Evolutionary conservation across 1,139 yeast species (phyloP).

Genomic region (Yamadazyma sp.): DNA sequence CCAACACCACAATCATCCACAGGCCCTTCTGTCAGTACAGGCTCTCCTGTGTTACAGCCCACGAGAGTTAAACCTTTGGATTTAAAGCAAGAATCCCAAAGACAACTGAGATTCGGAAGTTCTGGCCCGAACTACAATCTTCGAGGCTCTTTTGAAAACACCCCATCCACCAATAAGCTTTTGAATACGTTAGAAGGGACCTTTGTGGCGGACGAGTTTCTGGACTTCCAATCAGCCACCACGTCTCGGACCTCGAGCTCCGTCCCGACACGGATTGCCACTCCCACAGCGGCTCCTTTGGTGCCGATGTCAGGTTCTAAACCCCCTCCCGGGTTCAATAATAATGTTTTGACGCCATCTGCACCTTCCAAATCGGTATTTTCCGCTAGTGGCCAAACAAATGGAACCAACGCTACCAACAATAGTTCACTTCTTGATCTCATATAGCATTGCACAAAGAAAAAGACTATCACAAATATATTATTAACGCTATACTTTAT

Average conservation of each 20-base stretch:
- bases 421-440: constrained; percentile 10
- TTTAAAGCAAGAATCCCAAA: constrained; percentile 5
- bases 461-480: neutral
- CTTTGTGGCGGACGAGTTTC: constrained; percentile 13
- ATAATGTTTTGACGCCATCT: constrained; percentile 12
- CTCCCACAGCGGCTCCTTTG: constrained; percentile 3
- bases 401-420: neutral
- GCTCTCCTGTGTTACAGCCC: constrained; percentile 14
- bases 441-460: constrained; percentile 3
- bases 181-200: constrained; percentile 15
- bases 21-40: neutral
- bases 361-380: constrained; percentile 2
- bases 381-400: neutral
- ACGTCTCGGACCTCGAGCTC: too few relatives aligned
- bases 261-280: too few relatives aligned
- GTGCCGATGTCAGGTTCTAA: constrained; percentile 4
- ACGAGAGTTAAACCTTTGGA: constrained; percentile 12
- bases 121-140: constrained; percentile 1
- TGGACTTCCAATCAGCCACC: constrained; percentile 20
- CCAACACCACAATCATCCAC: constrained; percentile 1
- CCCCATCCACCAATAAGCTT: constrained; percentile 5
- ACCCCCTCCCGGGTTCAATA: constrained; percentile 16
- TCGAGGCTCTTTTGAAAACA: neutral
- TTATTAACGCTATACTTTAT: constrained; percentile 3
- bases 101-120: constrained; percentile 10